These are phyloP conservation scores for Trametes hirsuta DNA, from an alignment of 1,284 basidiomycete genomes.

Conservation along the genomic window DNA sequence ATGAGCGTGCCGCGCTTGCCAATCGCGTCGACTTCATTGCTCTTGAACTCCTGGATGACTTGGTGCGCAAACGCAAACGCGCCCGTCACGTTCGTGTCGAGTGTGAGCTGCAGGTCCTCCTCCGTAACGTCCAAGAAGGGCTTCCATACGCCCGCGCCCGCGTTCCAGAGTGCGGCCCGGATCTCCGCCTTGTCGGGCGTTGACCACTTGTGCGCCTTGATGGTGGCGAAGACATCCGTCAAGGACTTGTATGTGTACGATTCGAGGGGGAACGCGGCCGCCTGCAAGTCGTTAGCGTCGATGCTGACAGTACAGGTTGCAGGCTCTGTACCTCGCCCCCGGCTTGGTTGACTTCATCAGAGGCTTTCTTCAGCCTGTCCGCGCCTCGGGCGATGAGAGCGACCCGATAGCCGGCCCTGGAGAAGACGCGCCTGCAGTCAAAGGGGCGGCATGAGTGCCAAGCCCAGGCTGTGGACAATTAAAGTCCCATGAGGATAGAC, in stretches of 20 bases:
- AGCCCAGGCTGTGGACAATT: neutral
- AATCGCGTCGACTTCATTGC: constrained; percentile 52
- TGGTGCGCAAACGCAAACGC: constrained; percentile 73
- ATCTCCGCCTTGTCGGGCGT: constrained; percentile 46
- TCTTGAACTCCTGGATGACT: constrained; percentile 63
- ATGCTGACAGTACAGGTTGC: neutral
- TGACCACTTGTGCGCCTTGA: constrained; percentile 53
- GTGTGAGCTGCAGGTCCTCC: constrained; percentile 52
- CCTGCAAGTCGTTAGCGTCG: constrained; percentile 41
- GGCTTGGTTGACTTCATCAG: constrained; percentile 55
- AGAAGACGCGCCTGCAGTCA: constrained; percentile 58
- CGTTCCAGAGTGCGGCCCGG: constrained; percentile 72
- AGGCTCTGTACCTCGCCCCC: constrained; percentile 56
- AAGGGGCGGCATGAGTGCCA: neutral
- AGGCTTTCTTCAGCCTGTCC: constrained; percentile 54
- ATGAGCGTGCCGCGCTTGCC: constrained; percentile 67
- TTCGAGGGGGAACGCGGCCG: constrained; percentile 59
- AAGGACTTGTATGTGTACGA: constrained; percentile 60
- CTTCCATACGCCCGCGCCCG: constrained; percentile 61
- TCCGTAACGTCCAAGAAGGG: constrained; percentile 69
- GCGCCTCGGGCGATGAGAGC: constrained; percentile 68
- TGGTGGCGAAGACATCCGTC: constrained; percentile 53
- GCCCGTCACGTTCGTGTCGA: constrained; percentile 60
- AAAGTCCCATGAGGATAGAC: constrained; percentile 35
- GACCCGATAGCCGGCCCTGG: constrained; percentile 67